Evolutionary conservation across 2,329 filamentous ascomycete genomes (phyloP).

Genomic region (Aspergillus alliaceus): DNA sequence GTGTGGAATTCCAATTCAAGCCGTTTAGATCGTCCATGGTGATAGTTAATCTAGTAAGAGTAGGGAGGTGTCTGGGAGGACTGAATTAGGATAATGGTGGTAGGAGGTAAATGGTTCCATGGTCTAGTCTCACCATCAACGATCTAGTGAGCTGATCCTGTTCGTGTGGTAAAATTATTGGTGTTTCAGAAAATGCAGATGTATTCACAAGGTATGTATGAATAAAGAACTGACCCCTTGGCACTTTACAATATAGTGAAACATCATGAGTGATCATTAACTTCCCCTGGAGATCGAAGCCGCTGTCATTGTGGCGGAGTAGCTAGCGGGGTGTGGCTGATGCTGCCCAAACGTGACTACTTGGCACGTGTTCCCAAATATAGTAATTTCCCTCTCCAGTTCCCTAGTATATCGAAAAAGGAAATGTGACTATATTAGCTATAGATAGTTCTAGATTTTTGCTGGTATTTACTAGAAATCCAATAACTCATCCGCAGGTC

Average conservation of each 20-base stretch:
- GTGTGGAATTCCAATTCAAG: constrained; percentile 44
- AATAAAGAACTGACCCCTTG: neutral
- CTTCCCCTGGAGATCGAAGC: constrained; percentile 10
- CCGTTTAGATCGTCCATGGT: constrained; percentile 51
- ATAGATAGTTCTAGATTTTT: no score
- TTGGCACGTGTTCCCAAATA: constrained; percentile 5
- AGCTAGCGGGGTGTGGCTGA: constrained; percentile 3
- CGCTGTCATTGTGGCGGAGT: constrained; percentile 17
- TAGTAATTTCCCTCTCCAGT: neutral
- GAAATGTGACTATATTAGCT: no score
- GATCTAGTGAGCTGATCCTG: constrained; percentile 8
- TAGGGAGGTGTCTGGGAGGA: constrained; percentile 19
- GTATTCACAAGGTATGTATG: neutral
- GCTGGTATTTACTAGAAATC: no score
- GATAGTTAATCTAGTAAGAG: constrained; percentile 11
- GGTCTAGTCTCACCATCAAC: constrained; percentile 20
- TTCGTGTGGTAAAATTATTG: neutral
- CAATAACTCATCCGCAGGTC: no score
- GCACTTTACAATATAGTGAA: neutral
- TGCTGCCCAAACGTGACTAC: neutral
- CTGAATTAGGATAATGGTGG: constrained; percentile 21
- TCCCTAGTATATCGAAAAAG: no score
- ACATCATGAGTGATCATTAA: neutral
- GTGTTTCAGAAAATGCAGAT: neutral
- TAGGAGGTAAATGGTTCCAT: constrained; percentile 17